Conservation (phyloP, 306 rosid species). For the Vigna unguiculata region DNA sequence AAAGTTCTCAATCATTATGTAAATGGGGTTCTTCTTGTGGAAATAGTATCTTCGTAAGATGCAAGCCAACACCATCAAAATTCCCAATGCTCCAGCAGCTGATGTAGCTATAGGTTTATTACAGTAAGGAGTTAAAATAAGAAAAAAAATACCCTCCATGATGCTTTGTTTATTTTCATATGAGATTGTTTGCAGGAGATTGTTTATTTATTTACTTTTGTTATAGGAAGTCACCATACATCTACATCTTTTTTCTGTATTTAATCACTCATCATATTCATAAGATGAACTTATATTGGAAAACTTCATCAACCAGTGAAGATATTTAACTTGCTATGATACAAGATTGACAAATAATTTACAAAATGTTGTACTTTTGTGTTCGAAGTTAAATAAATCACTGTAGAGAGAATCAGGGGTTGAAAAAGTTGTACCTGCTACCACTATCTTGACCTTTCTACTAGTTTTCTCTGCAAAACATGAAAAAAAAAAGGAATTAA, state of each 20-base stretch:
- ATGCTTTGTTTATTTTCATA: not conserved
- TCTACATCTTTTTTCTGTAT: not conserved
- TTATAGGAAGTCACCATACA: not conserved
- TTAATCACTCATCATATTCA: not conserved
- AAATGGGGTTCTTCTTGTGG: constrained; percentile 12
- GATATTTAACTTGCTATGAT: not conserved
- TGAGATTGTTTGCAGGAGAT: not conserved
- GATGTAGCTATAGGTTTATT: constrained; percentile 22
- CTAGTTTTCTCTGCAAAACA: constrained; percentile 20
- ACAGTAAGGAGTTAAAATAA: not conserved
- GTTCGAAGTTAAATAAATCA: constrained; percentile 4
- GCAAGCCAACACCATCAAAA: not conserved
- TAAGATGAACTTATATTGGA: not conserved
- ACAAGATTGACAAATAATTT: not conserved
- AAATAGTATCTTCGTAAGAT: constrained; percentile 17
- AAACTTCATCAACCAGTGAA: not conserved
- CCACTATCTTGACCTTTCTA: not conserved
- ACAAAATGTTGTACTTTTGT: not conserved
- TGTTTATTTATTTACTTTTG: too few species aligned
- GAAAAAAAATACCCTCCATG: not conserved
- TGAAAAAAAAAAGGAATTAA: not conserved
- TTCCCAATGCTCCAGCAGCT: constrained; percentile 5
- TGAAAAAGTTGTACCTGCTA: constrained; percentile 19
- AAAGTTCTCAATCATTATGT: constrained; percentile 37
- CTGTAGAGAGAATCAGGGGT: not conserved